These are phyloP conservation scores for Linum tenue DNA, from an alignment of 345 rosid species.

Conservation along the genomic window DNA sequence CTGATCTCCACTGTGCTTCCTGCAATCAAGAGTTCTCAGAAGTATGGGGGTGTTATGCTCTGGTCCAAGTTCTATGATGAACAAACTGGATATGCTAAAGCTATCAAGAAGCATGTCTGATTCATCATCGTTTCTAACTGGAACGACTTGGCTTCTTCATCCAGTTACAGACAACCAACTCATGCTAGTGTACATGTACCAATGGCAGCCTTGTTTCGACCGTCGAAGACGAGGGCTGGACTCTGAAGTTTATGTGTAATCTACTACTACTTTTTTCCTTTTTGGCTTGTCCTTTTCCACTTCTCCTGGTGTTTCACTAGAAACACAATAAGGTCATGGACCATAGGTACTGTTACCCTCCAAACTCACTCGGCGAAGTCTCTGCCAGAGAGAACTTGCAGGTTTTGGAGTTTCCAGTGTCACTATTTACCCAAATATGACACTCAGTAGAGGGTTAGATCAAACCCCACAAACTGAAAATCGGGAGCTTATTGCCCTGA, in stretches of 20 bases:
- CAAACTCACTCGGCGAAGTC: background rate
- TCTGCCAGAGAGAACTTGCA: background rate
- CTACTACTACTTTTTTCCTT: too few species aligned
- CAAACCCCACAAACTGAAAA: too few species aligned
- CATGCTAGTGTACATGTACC: too few species aligned
- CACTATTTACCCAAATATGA: background rate
- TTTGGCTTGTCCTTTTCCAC: background rate
- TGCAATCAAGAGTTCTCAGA: slow-evolving; percentile 13
- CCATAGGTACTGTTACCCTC: background rate
- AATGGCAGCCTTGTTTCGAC: too few species aligned
- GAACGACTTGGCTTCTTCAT: too few species aligned
- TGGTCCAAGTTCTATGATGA: slow-evolving; percentile 31
- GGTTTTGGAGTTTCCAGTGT: background rate
- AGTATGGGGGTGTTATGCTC: slow-evolving; percentile 33
- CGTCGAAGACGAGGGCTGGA: too few species aligned
- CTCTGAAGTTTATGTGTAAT: too few species aligned
- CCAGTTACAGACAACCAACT: too few species aligned
- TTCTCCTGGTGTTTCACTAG: background rate
- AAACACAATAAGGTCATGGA: background rate
- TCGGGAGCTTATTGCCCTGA: background rate
- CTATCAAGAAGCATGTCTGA: slow-evolving; percentile 12
- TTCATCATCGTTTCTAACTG: too few species aligned
- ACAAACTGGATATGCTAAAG: slow-evolving; percentile 18
- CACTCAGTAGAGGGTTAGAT: too few species aligned
- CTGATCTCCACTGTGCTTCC: slow-evolving; percentile 22